These are phyloP conservation scores for Scytalidium sp. DNA, from an alignment of 2,329 filamentous ascomycete species.

Conservation along the genomic window DNA sequence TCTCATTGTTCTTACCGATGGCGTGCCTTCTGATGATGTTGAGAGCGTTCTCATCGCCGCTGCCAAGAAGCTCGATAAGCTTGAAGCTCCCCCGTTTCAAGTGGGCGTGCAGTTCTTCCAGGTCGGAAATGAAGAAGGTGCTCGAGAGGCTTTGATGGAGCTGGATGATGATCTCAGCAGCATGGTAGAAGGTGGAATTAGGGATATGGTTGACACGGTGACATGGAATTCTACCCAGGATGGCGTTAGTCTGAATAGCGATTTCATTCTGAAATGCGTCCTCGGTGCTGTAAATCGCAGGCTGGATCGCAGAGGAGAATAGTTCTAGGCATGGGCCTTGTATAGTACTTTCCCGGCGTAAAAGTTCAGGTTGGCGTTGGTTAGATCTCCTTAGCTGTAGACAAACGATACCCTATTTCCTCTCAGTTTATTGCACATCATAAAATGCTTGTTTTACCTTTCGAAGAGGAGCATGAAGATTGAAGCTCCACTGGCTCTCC, in stretches of 20 bases:
- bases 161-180: constrained; percentile 72
- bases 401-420: too few species aligned
- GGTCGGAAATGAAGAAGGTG: constrained; percentile 70
- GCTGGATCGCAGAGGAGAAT: constrained; percentile 48
- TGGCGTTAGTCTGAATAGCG: constrained; percentile 51
- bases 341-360: too few species aligned
- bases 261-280: constrained; percentile 75
- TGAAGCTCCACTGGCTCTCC: too few species aligned
- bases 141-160: constrained; percentile 61
- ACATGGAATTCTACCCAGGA: constrained; percentile 64
- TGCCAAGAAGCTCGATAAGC: constrained; percentile 67
- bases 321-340: too few species aligned
- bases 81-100: constrained; percentile 74
- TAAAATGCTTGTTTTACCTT: too few species aligned
- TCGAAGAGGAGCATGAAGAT: too few species aligned
- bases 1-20: constrained; percentile 91
- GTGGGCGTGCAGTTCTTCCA: constrained; percentile 96
- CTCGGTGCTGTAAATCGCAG: constrained; percentile 70
- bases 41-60: constrained; percentile 64
- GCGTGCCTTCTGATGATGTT: constrained; percentile 75
- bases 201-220: constrained; percentile 92
- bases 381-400: too few species aligned
- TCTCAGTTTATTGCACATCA: too few species aligned
- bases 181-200: constrained; percentile 51
- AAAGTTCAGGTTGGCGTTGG: too few species aligned